Evolutionary conservation across 768 basidiomycete genomes (phyloP), one percentile per base, ranked within the genome.

Genomic region (Boletus sp.): DNA sequence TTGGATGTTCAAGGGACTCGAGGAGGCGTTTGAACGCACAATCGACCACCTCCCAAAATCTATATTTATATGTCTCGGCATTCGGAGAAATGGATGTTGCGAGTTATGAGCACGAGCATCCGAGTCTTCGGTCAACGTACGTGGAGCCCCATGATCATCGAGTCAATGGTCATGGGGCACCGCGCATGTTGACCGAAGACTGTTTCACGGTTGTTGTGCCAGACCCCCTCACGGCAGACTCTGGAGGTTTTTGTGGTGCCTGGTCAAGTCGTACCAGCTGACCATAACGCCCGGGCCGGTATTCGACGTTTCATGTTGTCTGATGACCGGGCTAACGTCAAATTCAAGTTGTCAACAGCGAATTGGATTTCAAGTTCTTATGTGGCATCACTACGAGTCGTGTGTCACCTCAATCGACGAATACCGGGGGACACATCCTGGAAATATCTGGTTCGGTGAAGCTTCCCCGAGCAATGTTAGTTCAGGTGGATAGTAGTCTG

Each of bases 11-110:
- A 20, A 20, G 12, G 28, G 39, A 49, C 18, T 42, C 29, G 42
- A 33, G 49, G 39, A 30, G 42, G 32, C 15, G 15, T 32, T 20
- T 33, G 45, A 53, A 47, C 32, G 42, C 7, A 36, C 41, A 42
- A 55, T 54, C 17, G n/a, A 24, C 30, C 10, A 7, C 32, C 18
- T n/a, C 15, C 17, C 28, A 14, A 39, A 10, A 18, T 28, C 45
- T 44, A 28, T 54, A 45, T 33, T 58, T 56, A 55, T 52, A 54
- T 36, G 18, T 29, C 39, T 36, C 32, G 24, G 44, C 12, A 36
- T 47, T 35, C 50, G 47, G 50, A 35, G 10, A 47, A 59, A 50
- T 20, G 20, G 33, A 47, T 32, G 20, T 9, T n/a, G 9, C 24
- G 12, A 24, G 24, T 24, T 24, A n/a, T 24, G 17, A 24, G 32